These are phyloP conservation scores for Isoetes taiwanensis DNA, from an alignment of 75 land plant species.

Conservation along the genomic window DNA sequence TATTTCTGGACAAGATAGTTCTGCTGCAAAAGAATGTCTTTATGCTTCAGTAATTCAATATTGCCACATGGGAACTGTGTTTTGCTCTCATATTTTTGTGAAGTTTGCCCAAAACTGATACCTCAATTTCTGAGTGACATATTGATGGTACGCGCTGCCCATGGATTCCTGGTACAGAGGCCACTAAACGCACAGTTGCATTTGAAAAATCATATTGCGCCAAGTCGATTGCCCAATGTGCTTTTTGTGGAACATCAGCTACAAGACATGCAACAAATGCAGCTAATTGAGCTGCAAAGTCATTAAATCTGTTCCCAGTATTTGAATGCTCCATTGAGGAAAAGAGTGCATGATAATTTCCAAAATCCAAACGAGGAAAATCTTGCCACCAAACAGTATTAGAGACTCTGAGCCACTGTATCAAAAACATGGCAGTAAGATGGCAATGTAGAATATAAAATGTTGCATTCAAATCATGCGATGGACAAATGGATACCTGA, in stretches of 20 bases:
- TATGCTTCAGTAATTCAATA: slow-evolving; percentile 14
- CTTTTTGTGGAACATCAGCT: slow-evolving; percentile 50
- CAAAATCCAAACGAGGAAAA: slow-evolving; percentile 42
- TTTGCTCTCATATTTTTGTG: background rate
- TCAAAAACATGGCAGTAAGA: background rate
- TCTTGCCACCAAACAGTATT: slow-evolving; percentile 96
- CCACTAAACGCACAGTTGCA: slow-evolving; percentile 45
- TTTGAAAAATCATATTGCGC: slow-evolving; percentile 42
- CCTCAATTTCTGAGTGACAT: background rate
- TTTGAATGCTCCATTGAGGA: background rate
- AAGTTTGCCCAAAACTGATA: background rate
- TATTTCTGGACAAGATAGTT: slow-evolving; percentile 9
- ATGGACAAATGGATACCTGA: slow-evolving; percentile 32
- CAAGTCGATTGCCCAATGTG: slow-evolving; percentile 58
- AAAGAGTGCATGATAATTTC: slow-evolving; percentile 47
- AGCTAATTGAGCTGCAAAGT: slow-evolving; percentile 74
- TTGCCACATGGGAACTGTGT: background rate
- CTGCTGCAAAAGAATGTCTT: background rate
- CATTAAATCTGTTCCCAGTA: slow-evolving; percentile 1
- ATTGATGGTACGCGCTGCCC: background rate
- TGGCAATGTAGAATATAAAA: background rate
- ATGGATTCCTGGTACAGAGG: slow-evolving; percentile 68
- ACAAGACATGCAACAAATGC: slow-evolving; percentile 52
- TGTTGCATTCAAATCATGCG: background rate
- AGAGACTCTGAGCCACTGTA: slow-evolving; percentile 64